These are phyloP conservation scores for Yamadazyma scolyti DNA, from an alignment of 805 yeast genomes.

Conservation along the genomic window DNA sequence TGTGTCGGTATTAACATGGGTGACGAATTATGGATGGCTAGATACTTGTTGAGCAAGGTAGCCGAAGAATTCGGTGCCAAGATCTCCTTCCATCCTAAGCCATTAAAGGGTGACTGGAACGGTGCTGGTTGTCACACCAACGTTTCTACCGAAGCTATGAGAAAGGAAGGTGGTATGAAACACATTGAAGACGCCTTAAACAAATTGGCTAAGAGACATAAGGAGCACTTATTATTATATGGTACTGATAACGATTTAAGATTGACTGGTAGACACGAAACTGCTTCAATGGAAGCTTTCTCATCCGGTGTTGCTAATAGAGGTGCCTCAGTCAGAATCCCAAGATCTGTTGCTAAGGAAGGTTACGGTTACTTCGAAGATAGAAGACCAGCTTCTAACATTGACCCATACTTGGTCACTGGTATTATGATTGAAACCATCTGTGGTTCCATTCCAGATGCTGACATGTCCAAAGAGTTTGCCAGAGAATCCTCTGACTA, in stretches of 20 bases:
- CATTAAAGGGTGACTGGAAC: slow-evolving; percentile 98
- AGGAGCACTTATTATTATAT: slow-evolving; percentile 90
- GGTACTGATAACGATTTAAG: slow-evolving; percentile 95
- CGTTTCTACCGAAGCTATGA: slow-evolving; percentile 90
- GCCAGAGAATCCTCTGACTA: slow-evolving; percentile 59
- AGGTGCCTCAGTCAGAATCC: slow-evolving; percentile 98
- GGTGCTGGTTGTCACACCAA: slow-evolving; percentile 99
- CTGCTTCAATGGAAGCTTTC: slow-evolving; percentile 89
- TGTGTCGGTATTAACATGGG: slow-evolving; percentile 95
- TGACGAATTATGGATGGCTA: slow-evolving; percentile 94
- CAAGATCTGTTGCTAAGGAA: slow-evolving; percentile 97
- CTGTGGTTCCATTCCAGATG: slow-evolving; percentile 90
- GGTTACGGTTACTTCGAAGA: slow-evolving; percentile 99
- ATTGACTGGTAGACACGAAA: slow-evolving; percentile 98
- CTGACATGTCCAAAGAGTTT: slow-evolving; percentile 89
- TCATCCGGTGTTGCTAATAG: slow-evolving; percentile 99
- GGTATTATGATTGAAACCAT: slow-evolving; percentile 98
- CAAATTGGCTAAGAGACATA: slow-evolving; percentile 92
- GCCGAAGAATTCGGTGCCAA: slow-evolving; percentile 99
- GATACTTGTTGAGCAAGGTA: slow-evolving; percentile 88
- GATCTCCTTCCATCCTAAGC: slow-evolving; percentile 99
- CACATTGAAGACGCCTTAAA: slow-evolving; percentile 88
- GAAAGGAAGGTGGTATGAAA: slow-evolving; percentile 95
- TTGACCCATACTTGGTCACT: slow-evolving; percentile 97
- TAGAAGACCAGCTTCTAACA: slow-evolving; percentile 99